Percentiles rank a stretch among this genome's conserved stretches.
Conservation (phyloP, 2,329 filamentous ascomycete species). For the Ceratocystiopsis minuta region DNA sequence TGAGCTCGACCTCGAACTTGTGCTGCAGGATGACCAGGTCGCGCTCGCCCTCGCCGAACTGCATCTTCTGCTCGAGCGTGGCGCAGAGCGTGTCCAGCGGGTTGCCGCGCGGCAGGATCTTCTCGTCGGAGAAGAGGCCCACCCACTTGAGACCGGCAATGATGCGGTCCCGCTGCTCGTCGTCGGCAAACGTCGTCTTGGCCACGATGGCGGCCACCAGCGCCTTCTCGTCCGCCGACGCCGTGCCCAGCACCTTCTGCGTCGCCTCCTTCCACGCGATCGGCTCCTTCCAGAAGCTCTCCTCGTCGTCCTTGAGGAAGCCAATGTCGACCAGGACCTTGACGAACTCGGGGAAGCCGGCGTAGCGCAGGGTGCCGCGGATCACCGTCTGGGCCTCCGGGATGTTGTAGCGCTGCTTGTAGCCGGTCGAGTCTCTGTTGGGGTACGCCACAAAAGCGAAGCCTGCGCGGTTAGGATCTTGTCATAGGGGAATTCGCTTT, state of each 20-base stretch:
- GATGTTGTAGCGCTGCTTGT: constrained; percentile 78
- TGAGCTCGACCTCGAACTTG: constrained; percentile 69
- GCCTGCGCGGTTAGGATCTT: no score
- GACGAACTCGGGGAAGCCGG: constrained; percentile 82
- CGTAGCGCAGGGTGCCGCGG: constrained; percentile 65
- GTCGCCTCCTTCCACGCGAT: constrained; percentile 76
- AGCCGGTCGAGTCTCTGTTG: constrained; percentile 77
- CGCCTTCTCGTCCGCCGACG: constrained; percentile 47
- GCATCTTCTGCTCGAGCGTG: constrained; percentile 79
- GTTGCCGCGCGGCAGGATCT: constrained; percentile 56
- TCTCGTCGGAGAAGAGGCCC: constrained; percentile 46
- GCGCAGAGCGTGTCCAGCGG: constrained; percentile 84
- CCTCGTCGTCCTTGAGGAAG: constrained; percentile 59
- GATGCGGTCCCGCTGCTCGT: constrained; percentile 46
- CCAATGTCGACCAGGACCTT: constrained; percentile 75
- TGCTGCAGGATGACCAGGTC: constrained; percentile 71
- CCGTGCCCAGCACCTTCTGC: constrained; percentile 53
- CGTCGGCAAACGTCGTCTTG: constrained; percentile 55
- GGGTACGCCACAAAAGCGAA: constrained; percentile 87
- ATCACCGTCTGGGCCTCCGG: constrained; percentile 80
- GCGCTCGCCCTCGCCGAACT: constrained; percentile 64
- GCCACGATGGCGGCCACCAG: constrained; percentile 54
- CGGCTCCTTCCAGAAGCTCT: constrained; percentile 45
- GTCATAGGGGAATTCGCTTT: no score
- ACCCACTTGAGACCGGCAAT: constrained; percentile 52